A percentile compares a stretch with the other conserved stretches of the same genome.
Conservation (phyloP, 1,284 basidiomycete genomes). For the Cutaneotrichosporon sp. region DNA sequence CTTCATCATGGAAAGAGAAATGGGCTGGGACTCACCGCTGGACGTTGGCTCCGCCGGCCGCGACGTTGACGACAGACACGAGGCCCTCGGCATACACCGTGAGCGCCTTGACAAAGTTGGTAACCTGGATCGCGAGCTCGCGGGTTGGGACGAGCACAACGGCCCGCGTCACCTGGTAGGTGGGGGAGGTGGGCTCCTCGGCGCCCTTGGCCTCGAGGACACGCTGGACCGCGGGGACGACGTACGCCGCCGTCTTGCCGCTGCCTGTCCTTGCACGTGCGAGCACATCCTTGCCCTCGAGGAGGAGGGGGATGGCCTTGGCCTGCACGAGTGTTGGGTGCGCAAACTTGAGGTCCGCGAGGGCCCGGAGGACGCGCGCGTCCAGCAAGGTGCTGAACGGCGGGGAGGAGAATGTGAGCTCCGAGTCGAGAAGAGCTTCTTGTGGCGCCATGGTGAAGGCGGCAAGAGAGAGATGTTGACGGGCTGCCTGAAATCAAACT, state of each 20-base stretch:
- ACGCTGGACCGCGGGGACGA: constrained; percentile 86
- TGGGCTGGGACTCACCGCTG: constrained; percentile 65
- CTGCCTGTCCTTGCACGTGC: constrained; percentile 93
- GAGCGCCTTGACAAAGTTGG: constrained; percentile 67
- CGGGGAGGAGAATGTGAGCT: constrained; percentile 51
- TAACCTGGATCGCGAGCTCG: constrained; percentile 90
- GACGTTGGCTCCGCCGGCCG: constrained; percentile 69
- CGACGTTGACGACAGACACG: constrained; percentile 75
- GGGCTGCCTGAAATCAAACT: constrained; percentile 4
- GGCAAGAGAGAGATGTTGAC: background rate
- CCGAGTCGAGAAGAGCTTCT: constrained; percentile 39
- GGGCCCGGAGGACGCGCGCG: constrained; percentile 66
- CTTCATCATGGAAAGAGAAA: constrained; percentile 46
- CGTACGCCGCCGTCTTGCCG: constrained; percentile 97
- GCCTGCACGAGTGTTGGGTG: constrained; percentile 88
- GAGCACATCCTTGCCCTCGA: constrained; percentile 89
- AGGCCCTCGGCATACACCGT: constrained; percentile 75
- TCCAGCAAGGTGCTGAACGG: constrained; percentile 61
- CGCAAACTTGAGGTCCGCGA: constrained; percentile 70
- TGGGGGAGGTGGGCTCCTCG: constrained; percentile 34
- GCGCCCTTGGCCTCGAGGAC: constrained; percentile 72
- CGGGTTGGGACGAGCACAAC: constrained; percentile 91
- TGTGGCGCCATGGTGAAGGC: constrained; percentile 32
- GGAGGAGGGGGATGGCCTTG: constrained; percentile 70
- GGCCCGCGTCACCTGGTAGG: constrained; percentile 66